These are phyloP conservation scores for Iodosphaeria phyllophila DNA, from an alignment of 2,329 filamentous ascomycete genomes.

Conservation along the genomic window DNA sequence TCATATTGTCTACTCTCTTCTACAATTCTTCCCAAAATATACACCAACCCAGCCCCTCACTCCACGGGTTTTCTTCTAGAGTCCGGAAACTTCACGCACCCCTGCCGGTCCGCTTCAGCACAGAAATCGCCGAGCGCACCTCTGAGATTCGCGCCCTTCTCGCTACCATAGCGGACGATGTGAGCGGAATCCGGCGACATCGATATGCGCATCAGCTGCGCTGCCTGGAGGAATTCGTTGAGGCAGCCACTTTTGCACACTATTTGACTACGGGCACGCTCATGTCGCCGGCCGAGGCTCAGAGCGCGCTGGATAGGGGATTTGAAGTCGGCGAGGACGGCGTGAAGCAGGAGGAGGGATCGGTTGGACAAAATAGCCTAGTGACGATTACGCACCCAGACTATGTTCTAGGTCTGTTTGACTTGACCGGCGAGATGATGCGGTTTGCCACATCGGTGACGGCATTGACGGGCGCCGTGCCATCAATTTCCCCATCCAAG, in stretches of 20 bases:
- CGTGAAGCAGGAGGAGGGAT: too few species aligned
- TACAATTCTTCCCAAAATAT: not conserved
- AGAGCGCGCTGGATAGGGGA: constrained; percentile 25
- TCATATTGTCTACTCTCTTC: too few species aligned
- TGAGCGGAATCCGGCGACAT: constrained; percentile 61
- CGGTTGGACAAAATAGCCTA: too few species aligned
- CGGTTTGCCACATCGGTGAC: constrained; percentile 81
- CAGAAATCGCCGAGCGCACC: constrained; percentile 52
- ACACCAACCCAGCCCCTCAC: constrained; percentile 2
- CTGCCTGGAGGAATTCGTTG: constrained; percentile 86
- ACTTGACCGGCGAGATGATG: constrained; percentile 94
- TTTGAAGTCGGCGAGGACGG: constrained; percentile 18
- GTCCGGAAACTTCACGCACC: constrained; percentile 42
- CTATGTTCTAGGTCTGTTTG: constrained; percentile 80
- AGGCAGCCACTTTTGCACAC: constrained; percentile 74
- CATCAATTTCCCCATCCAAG: too few species aligned
- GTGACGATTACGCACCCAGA: constrained; percentile 61
- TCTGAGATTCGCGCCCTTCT: constrained; percentile 55
- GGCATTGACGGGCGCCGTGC: constrained; percentile 46
- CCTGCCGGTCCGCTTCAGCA: constrained; percentile 49
- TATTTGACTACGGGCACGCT: constrained; percentile 67
- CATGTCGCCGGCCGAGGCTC: constrained; percentile 46
- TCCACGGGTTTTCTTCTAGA: constrained; percentile 20
- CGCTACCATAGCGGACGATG: constrained; percentile 46
- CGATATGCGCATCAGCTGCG: constrained; percentile 81